Evolutionary conservation across 1,139 yeast genomes (phyloP), one percentile per base, ranked within the genome.

Genomic region (Geotrichum citri-aurantii): DNA sequence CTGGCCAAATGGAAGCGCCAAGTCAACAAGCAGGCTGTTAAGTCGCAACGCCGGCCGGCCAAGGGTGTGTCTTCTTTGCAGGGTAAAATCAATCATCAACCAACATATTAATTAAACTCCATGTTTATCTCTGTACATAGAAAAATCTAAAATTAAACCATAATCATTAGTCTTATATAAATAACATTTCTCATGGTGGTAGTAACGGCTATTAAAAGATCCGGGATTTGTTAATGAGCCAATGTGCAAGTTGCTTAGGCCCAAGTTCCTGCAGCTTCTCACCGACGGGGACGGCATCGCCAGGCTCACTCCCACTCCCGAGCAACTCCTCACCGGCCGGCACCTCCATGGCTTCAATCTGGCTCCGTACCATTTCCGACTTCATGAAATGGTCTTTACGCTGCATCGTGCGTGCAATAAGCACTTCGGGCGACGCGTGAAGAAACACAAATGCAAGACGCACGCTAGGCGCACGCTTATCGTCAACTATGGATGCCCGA

Each of bases 371-470:
- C 97, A 91, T 89, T 59, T 82, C 81, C 2, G 86, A 78, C 67
- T 90, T 90, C 97, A 93, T 92, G 71, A 79, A 93, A 69, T 93
- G 99, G 55, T 83, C 84, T 65, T 80, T 72, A 63, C 99, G 78
- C 19, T 74, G 71, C 17, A 73, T 74, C 56, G 90, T 87, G 57
- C 98, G 79, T 47, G 74, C 71, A 23, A 80, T 64, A 55, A 91
- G 79, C 64, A 80, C 87, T 10, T 84, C 86, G 64, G 78, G 80
- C 3, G 83, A 75, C 12, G 91, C 86, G 68, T 82, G 79, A 55
- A 92, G 73, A 67, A 92, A 86, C 48, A 90, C 76, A 71, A 86
- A 86, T 54, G 81, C 71, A 64, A 86, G 81, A 31, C 69, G 70
- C n/a, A 81, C 75, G 71, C 19, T 33, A 21, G 42, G 65, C 14